Conservation (phyloP, 441 rosid species). For the Aleurites moluccanus region DNA sequence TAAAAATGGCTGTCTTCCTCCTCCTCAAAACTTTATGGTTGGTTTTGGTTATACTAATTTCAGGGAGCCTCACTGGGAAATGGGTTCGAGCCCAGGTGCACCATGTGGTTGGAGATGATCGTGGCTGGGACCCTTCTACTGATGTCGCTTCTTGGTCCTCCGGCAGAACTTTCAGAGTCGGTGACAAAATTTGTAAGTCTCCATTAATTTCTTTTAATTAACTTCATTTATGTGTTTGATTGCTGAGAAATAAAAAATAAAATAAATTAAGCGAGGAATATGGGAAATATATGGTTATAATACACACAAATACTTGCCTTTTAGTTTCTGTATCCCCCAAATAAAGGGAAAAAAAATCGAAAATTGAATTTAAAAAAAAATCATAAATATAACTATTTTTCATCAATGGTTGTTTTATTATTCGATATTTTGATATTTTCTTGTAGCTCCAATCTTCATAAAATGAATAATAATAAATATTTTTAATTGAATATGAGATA, state of each 20-base stretch:
- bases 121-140: slow-evolving; percentile 50
- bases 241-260: not conserved
- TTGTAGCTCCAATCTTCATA: no score
- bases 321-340: not conserved
- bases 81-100: slow-evolving; percentile 44
- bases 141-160: slow-evolving; percentile 50
- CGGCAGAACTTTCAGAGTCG: slow-evolving; percentile 46
- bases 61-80: slow-evolving; percentile 21
- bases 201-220: not conserved
- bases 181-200: slow-evolving; percentile 60
- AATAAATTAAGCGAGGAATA: not conserved
- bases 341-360: no score
- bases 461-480: no score
- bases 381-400: no score
- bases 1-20: no score
- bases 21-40: slow-evolving; percentile 5
- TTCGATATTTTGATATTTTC: no score
- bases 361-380: no score
- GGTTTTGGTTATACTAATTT: slow-evolving; percentile 12
- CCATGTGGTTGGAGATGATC: slow-evolving; percentile 62
- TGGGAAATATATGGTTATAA: not conserved
- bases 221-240: not conserved
- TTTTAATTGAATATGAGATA: no score
- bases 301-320: not conserved
- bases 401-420: no score